phyloP scores from a whole-genome alignment of 2,329 filamentous ascomycete genomes.

The Pestalotiopsis sp. region DNA sequence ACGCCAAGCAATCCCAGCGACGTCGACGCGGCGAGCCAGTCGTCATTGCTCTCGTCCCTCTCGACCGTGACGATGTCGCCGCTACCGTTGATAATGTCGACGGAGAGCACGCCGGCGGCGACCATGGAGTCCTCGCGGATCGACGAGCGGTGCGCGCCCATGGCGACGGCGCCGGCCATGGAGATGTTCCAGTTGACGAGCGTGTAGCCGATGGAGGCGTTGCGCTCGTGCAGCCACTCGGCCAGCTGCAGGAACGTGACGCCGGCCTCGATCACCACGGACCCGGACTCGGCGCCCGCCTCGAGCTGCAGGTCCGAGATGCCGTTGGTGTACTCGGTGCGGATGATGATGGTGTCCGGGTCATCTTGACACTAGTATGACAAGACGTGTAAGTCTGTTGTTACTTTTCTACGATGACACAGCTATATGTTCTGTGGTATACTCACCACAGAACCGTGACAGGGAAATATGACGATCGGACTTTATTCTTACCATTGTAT shows the following conservation, averaged over 20 bases:
- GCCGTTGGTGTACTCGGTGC: conserved; percentile 44
- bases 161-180: conserved; percentile 51
- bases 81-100: conserved; percentile 52
- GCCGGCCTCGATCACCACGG: conserved; percentile 52
- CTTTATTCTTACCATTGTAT: conserved; percentile 41
- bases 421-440: background rate
- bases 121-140: conserved; percentile 52
- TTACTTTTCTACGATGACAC: background rate
- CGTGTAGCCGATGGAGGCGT: conserved; percentile 50
- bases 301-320: conserved; percentile 47
- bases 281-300: conserved; percentile 37
- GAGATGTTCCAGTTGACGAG: conserved; percentile 59
- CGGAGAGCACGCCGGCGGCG: conserved; percentile 47
- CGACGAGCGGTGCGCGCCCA: conserved; percentile 53
- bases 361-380: conserved; percentile 44
- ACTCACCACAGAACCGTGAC: background rate
- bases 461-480: background rate
- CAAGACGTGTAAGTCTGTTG: background rate
- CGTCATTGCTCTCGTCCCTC: conserved; percentile 43
- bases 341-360: conserved; percentile 47
- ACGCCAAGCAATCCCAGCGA: conserved; percentile 51
- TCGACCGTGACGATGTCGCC: conserved; percentile 45
- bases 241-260: conserved; percentile 55
- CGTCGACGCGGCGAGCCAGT: conserved; percentile 55
- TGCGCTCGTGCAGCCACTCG: conserved; percentile 48